These are phyloP conservation scores for Gloeophyllum trabeum DNA, from an alignment of 768 basidiomycete genomes.

Conservation along the genomic window DNA sequence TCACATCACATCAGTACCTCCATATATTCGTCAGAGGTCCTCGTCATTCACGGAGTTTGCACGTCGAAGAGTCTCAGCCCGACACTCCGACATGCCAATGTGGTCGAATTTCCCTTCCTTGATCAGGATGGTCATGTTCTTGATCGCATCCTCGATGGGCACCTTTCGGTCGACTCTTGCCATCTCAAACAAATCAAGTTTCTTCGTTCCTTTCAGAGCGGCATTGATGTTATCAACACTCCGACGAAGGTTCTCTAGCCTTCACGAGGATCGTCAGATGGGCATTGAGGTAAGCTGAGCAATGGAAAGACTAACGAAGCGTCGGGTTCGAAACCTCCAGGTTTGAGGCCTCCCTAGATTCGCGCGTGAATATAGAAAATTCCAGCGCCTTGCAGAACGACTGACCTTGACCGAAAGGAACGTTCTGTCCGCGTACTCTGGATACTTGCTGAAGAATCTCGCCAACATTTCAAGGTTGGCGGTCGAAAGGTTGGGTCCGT, in stretches of 20 bases:
- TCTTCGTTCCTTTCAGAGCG: constrained; percentile 37
- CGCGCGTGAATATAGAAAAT: too few relatives aligned
- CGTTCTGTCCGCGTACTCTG: constrained; percentile 30
- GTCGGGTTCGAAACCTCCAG: constrained; percentile 8
- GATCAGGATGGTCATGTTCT: constrained; percentile 30
- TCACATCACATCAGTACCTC: not conserved
- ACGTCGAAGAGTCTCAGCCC: constrained; percentile 29
- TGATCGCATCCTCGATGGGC: constrained; percentile 33
- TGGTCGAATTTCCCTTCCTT: constrained; percentile 48
- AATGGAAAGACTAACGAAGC: constrained; percentile 18
- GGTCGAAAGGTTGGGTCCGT: constrained; percentile 28
- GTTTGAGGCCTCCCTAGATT: constrained; percentile 12
- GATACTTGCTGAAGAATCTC: constrained; percentile 37
- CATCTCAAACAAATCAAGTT: constrained; percentile 47
- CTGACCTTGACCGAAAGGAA: constrained; percentile 38
- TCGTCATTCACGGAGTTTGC: constrained; percentile 24
- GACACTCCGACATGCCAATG: constrained; percentile 49
- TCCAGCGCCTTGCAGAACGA: too few relatives aligned
- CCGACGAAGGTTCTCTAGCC: constrained; percentile 29
- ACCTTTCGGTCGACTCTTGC: constrained; percentile 33
- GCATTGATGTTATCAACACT: constrained; percentile 34
- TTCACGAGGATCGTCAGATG: constrained; percentile 13
- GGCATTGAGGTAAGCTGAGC: not conserved
- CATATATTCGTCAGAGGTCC: not conserved
- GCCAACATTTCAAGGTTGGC: constrained; percentile 37